Conservation (phyloP, 306 rosid genomes). For the Acacia confusa region DNA sequence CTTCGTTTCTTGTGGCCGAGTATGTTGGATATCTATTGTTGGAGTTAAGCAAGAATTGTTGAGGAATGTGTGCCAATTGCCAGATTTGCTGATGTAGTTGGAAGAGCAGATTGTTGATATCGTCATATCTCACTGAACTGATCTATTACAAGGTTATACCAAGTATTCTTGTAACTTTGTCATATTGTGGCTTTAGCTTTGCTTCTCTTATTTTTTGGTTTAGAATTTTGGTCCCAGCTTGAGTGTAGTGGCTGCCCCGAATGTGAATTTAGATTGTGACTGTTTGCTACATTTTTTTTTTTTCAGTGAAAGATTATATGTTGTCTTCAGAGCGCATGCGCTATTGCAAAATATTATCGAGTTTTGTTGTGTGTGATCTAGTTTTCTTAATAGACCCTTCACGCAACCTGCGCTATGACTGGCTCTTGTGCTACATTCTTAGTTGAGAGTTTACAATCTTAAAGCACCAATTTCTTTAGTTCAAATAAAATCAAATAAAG, state of each 20-base stretch:
- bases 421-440: neutral
- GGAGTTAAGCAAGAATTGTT: neutral
- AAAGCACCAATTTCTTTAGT: no score
- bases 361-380: no score
- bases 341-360: no score
- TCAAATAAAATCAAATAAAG: no score
- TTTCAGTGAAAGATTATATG: no score
- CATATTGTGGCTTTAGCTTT: neutral
- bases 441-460: no score
- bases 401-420: neutral
- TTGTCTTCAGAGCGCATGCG: no score
- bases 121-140: constrained; percentile 52
- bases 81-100: constrained; percentile 65
- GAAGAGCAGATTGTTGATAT: constrained; percentile 53
- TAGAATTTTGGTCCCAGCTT: constrained; percentile 44
- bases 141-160: constrained; percentile 76
- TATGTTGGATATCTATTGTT: neutral
- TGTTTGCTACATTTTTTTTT: neutral
- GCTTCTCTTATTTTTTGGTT: constrained; percentile 1
- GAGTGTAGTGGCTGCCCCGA: constrained; percentile 84
- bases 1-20: neutral
- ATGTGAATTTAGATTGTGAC: constrained; percentile 72
- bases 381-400: neutral
- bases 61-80: constrained; percentile 42
- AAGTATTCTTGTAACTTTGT: neutral